Evolutionary conservation across 495 filamentous ascomycete species (phyloP).

Genomic region (Penicillium desertorum): DNA sequence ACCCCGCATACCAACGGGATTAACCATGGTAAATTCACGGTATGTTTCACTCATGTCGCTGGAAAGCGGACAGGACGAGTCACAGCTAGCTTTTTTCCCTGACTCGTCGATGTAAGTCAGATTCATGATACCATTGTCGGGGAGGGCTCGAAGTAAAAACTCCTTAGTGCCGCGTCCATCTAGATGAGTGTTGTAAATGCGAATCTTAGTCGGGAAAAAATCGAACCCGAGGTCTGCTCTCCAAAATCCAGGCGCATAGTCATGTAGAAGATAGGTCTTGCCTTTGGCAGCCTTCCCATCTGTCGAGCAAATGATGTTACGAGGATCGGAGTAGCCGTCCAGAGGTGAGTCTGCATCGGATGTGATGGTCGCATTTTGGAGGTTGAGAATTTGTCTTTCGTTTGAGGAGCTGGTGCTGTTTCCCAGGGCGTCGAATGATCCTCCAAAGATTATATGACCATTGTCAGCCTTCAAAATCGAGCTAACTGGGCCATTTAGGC

Average conservation of each 20-base stretch:
- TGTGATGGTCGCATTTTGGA: slow-evolving; percentile 72
- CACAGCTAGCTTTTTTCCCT: slow-evolving; percentile 64
- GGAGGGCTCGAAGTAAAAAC: slow-evolving; percentile 78
- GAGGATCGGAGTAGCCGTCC: slow-evolving; percentile 72
- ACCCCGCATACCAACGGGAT: slow-evolving; percentile 81
- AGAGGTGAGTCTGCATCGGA: slow-evolving; percentile 58
- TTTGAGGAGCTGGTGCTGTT: slow-evolving; percentile 60
- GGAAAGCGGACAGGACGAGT: slow-evolving; percentile 76
- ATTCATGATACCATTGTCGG: slow-evolving; percentile 93
- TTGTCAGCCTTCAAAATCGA: slow-evolving; percentile 77
- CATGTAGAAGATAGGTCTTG: slow-evolving; percentile 81
- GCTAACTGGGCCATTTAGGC: slow-evolving; percentile 90
- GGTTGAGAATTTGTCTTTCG: slow-evolving; percentile 75
- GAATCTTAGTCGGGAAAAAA: slow-evolving; percentile 80
- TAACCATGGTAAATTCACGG: slow-evolving; percentile 91
- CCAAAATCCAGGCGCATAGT: slow-evolving; percentile 82
- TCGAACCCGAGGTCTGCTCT: slow-evolving; percentile 76
- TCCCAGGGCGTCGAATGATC: slow-evolving; percentile 86
- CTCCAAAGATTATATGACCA: slow-evolving; percentile 88
- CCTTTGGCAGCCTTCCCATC: slow-evolving; percentile 60
- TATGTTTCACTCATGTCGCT: slow-evolving; percentile 59
- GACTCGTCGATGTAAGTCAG: slow-evolving; percentile 81
- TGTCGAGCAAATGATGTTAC: slow-evolving; percentile 81
- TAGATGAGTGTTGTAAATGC: slow-evolving; percentile 85
- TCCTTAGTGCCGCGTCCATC: slow-evolving; percentile 83